Evolutionary conservation across 2,329 filamentous ascomycete genomes (phyloP).

Genomic region (Harringtonia lauricola): DNA sequence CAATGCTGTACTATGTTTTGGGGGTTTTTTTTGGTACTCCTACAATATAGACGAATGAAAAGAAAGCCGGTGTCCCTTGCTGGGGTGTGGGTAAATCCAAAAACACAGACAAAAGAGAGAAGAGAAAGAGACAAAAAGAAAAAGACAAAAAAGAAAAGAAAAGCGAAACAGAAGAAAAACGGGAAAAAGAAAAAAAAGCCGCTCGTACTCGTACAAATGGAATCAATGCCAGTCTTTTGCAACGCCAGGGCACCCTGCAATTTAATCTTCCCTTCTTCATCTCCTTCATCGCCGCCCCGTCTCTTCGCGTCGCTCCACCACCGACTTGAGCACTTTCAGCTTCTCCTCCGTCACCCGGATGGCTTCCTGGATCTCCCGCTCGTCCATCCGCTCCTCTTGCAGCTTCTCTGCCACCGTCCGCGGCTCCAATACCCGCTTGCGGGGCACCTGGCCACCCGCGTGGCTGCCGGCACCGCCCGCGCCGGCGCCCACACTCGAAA

Average conservation of each 20-base stretch:
- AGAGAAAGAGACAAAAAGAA: background rate
- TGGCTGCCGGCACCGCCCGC: slow-evolving; percentile 37
- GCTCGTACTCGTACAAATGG: no score
- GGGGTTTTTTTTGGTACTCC: no score
- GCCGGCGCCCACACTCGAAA: slow-evolving; percentile 20
- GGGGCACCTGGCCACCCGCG: slow-evolving; percentile 18
- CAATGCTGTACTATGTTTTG: no score
- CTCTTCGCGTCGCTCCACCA: slow-evolving; percentile 36
- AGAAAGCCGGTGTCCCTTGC: no score
- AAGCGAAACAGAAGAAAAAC: background rate
- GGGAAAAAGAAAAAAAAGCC: background rate
- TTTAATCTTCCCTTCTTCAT: background rate
- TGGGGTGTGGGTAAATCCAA: no score
- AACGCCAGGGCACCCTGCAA: background rate
- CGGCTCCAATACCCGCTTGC: slow-evolving; percentile 40
- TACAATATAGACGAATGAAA: background rate
- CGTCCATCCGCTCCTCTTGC: slow-evolving; percentile 51
- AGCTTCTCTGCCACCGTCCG: slow-evolving; percentile 49
- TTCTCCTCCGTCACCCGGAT: slow-evolving; percentile 82
- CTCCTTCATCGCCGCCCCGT: background rate
- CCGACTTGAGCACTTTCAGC: slow-evolving; percentile 62
- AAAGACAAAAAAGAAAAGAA: background rate
- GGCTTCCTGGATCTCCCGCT: slow-evolving; percentile 66
- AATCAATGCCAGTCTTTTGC: background rate
- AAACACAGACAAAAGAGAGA: background rate